These are phyloP conservation scores for Curvularia spicifera DNA, from an alignment of 2,329 filamentous ascomycete genomes.

Conservation along the genomic window DNA sequence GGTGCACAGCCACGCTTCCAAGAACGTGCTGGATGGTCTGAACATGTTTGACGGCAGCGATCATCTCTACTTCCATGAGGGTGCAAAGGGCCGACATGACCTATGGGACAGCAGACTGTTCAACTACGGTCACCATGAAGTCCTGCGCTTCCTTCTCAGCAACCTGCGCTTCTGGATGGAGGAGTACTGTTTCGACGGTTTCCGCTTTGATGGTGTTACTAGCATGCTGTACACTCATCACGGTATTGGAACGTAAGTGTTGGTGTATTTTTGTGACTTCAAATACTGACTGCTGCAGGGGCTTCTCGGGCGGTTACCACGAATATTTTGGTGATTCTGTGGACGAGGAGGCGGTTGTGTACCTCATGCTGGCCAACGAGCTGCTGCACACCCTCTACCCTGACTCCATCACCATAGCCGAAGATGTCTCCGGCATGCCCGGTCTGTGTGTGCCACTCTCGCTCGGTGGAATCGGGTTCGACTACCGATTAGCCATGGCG, in stretches of 20 bases:
- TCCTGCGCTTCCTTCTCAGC: slow-evolving; percentile 91
- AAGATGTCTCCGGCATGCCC: slow-evolving; percentile 98
- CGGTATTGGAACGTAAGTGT: slow-evolving; percentile 88
- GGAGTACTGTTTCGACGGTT: slow-evolving; percentile 94
- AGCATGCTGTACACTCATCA: slow-evolving; percentile 98
- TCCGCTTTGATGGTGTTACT: slow-evolving; percentile 96
- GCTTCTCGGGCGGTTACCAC: slow-evolving; percentile 96
- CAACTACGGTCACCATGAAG: slow-evolving; percentile 95
- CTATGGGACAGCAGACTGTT: slow-evolving; percentile 96
- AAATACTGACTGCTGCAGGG: slow-evolving; percentile 60
- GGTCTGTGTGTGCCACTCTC: slow-evolving; percentile 87
- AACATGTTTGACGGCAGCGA: slow-evolving; percentile 97
- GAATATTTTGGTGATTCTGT: slow-evolving; percentile 93
- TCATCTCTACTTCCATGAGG: slow-evolving; percentile 93
- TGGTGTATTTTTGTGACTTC: background rate
- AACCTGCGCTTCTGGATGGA: slow-evolving; percentile 99
- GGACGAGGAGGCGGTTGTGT: slow-evolving; percentile 91
- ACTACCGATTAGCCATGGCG: slow-evolving; percentile 97
- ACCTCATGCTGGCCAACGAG: slow-evolving; percentile 96
- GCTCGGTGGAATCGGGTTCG: slow-evolving; percentile 91
- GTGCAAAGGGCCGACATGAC: slow-evolving; percentile 83
- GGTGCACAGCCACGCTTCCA: slow-evolving; percentile 96
- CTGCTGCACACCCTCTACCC: slow-evolving; percentile 92
- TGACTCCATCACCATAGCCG: slow-evolving; percentile 86
- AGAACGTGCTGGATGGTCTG: slow-evolving; percentile 92